phyloP scores from a whole-genome alignment of 192 early-diverging fungal species.

The Kickxella alabastrina region DNA sequence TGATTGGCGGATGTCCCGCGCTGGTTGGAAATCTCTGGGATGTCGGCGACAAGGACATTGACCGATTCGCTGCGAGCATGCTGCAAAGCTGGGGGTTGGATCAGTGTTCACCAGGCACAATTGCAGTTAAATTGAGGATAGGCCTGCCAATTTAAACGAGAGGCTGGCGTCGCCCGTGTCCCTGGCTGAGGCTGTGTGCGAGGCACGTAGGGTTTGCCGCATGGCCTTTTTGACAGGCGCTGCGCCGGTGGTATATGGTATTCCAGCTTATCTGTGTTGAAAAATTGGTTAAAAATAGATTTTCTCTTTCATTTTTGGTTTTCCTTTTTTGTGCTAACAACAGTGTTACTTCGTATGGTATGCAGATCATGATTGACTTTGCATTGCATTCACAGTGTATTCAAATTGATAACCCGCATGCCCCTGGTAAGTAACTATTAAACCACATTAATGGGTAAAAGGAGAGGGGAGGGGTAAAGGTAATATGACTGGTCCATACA shows the following conservation, averaged over 20 bases:
- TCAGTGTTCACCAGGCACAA: slow-evolving; percentile 2
- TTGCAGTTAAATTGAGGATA: slow-evolving; percentile 9
- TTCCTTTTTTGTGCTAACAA: no score
- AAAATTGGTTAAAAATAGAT: no score
- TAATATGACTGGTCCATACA: no score
- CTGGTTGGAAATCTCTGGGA: slow-evolving; percentile 97
- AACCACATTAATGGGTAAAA: no score
- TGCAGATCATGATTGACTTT: no score
- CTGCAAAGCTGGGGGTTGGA: slow-evolving; percentile 71
- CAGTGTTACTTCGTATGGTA: no score
- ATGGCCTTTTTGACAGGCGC: slow-evolving; percentile 87
- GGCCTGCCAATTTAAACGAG: background rate
- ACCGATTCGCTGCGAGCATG: slow-evolving; percentile 73
- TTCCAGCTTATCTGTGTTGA: slow-evolving; percentile 67
- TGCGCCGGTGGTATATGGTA: slow-evolving; percentile 89
- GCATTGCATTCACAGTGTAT: no score
- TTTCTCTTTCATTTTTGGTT: no score
- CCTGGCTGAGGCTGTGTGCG: slow-evolving; percentile 70
- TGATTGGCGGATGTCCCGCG: slow-evolving; percentile 79
- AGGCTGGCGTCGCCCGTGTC: slow-evolving; percentile 38
- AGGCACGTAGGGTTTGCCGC: slow-evolving; percentile 66
- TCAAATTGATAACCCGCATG: no score
- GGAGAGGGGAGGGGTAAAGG: no score
- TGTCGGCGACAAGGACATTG: slow-evolving; percentile 95
- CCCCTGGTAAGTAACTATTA: no score